phyloP scores from a whole-genome alignment of 2,329 filamentous ascomycete species.

The Lasiodiplodia citricola region DNA sequence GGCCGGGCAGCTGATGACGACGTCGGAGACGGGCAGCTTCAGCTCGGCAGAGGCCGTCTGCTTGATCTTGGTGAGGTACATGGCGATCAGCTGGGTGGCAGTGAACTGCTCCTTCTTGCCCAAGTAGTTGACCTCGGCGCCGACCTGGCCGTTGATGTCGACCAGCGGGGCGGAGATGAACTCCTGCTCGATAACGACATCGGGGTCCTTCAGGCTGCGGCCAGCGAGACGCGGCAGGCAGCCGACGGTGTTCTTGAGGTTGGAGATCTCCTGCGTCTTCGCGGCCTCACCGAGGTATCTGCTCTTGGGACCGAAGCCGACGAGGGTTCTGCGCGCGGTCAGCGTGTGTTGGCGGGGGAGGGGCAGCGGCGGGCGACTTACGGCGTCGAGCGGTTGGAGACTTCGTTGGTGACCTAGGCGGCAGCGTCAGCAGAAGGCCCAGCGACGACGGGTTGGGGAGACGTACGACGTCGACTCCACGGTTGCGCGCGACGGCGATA shows the following conservation, averaged over 20 bases:
- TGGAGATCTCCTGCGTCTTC: conserved; percentile 99
- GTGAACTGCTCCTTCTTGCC: conserved; percentile 96
- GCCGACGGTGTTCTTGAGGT: conserved; percentile 97
- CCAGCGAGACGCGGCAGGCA: conserved; percentile 92
- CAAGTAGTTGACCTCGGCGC: conserved; percentile 89
- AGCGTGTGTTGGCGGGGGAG: conserved; percentile 27
- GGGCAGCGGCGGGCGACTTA: conserved; percentile 61
- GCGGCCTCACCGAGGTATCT: conserved; percentile 94
- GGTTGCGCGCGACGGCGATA: conserved; percentile 95
- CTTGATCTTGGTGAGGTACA: conserved; percentile 96
- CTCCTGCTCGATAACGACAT: conserved; percentile 90
- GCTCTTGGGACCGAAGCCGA: conserved; percentile 92
- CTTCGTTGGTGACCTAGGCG: conserved; percentile 92
- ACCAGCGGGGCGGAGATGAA: conserved; percentile 85
- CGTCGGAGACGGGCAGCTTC: conserved; percentile 87
- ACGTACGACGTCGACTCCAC: conserved; percentile 98
- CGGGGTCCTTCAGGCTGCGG: conserved; percentile 84
- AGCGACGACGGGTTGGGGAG: conserved; percentile 27
- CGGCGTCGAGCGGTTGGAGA: conserved; percentile 97
- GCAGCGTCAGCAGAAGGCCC: conserved; percentile 37
- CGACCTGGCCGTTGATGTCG: conserved; percentile 92
- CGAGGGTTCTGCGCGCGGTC: conserved; percentile 71
- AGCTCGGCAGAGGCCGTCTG: conserved; percentile 85
- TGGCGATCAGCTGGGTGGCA: conserved; percentile 90
- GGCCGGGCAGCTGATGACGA: conserved; percentile 91